Conservation (phyloP, 192 early-diverging fungal species). For the Nowakowskiella sp. region DNA sequence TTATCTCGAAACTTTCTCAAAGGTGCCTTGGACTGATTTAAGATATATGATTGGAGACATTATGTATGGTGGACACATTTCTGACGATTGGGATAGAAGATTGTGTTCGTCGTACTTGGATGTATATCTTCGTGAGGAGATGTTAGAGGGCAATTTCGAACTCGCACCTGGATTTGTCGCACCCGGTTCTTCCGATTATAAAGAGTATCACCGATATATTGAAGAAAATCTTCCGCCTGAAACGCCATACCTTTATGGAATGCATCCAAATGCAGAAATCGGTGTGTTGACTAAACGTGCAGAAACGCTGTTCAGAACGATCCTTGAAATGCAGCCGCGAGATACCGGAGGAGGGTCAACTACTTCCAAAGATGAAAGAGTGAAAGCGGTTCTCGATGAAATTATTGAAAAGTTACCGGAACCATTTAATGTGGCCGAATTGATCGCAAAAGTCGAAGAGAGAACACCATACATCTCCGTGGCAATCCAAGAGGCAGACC, state of each 20-base stretch:
- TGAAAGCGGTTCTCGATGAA: slow-evolving; percentile 49
- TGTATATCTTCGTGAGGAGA: slow-evolving; percentile 48
- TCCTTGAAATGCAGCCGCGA: slow-evolving; percentile 58
- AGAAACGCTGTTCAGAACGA: slow-evolving; percentile 58
- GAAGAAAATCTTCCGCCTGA: slow-evolving; percentile 59
- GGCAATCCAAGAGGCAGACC: slow-evolving; percentile 55
- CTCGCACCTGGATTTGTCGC: slow-evolving; percentile 50
- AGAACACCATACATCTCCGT: slow-evolving; percentile 61
- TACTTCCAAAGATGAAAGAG: slow-evolving; percentile 58
- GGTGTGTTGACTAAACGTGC: slow-evolving; percentile 55
- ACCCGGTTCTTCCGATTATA: slow-evolving; percentile 53
- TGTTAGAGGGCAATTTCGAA: slow-evolving; percentile 59
- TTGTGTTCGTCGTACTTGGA: slow-evolving; percentile 57
- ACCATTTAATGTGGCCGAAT: slow-evolving; percentile 50
- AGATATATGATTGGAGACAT: slow-evolving; percentile 62
- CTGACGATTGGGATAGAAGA: slow-evolving; percentile 56
- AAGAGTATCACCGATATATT: slow-evolving; percentile 59
- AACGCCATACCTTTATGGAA: slow-evolving; percentile 52
- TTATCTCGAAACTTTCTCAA: slow-evolving; percentile 51
- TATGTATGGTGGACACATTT: slow-evolving; percentile 66
- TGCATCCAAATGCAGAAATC: slow-evolving; percentile 64
- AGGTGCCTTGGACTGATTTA: slow-evolving; percentile 59
- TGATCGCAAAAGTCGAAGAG: slow-evolving; percentile 56
- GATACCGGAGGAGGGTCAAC: slow-evolving; percentile 47
- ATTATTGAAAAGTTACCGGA: slow-evolving; percentile 50